Conservation (phyloP, 495 filamentous ascomycete species). For the Aspergillus saccharolyticus region DNA sequence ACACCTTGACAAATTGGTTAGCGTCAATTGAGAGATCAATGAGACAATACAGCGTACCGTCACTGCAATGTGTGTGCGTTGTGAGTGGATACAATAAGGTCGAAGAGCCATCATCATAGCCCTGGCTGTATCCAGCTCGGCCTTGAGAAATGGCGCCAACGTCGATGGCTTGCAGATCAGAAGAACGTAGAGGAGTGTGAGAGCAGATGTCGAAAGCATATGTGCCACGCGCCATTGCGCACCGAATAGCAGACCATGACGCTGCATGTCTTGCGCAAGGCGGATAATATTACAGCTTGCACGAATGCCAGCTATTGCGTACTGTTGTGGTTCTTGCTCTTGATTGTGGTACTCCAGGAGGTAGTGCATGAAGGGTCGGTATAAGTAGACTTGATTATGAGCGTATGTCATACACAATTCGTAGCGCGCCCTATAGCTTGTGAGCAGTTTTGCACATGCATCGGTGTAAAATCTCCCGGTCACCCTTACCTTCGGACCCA, state of each 20-base stretch:
- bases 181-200: slow-evolving; percentile 9
- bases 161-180: background rate
- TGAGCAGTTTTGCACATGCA: background rate
- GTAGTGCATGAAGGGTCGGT: slow-evolving; percentile 12
- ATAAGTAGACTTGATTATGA: slow-evolving; percentile 10
- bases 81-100: slow-evolving; percentile 3
- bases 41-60: background rate
- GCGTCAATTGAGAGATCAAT: background rate
- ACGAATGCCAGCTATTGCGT: slow-evolving; percentile 7
- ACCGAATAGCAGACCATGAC: slow-evolving; percentile 9
- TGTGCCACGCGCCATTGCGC: slow-evolving; percentile 8
- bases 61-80: slow-evolving; percentile 3
- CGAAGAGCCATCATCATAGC: background rate
- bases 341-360: background rate
- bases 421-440: slow-evolving; percentile 5
- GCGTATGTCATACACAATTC: slow-evolving; percentile 10
- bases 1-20: background rate
- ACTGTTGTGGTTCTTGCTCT: slow-evolving; percentile 5
- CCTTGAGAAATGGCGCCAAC: background rate
- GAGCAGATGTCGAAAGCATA: slow-evolving; percentile 3
- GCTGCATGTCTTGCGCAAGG: slow-evolving; percentile 12
- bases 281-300: slow-evolving; percentile 12
- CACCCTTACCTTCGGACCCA: background rate
- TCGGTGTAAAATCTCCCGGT: background rate
- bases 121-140: slow-evolving; percentile 7